Evolutionary conservation across 202 grass and related monocot species (phyloP), one percentile per base, ranked within the genome.

Genomic region (Eragrostis tef): DNA sequence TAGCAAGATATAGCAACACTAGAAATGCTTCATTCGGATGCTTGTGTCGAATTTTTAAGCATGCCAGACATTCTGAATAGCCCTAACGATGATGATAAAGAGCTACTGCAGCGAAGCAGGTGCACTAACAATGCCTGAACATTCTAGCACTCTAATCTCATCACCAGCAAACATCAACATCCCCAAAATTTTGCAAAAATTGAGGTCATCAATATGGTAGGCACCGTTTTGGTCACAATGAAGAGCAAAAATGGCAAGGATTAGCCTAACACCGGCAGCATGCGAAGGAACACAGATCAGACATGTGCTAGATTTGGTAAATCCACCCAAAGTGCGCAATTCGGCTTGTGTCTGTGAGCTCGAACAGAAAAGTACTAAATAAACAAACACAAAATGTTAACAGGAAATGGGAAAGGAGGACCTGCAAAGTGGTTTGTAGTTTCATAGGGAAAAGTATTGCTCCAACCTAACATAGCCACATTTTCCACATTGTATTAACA

Each of bases 281-380:
- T 49, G 69, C 59, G 56, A 73, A 71, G 13, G n/a, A 19, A 66
- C 24, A 80, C 17, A 44, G 10, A n/a, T 27, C 66, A 64, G 46
- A 71, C 1, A 22, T 53, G 21, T 22, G 16, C 31, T n/a, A 25
- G 39, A 34, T 44, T 51, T 22, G 31, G 54, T 44, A 20, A 49
- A 25, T 5, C 11, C 20, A 63, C 0, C 16, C 29, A 63, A 71
- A 42, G 63, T 78, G 16, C 20, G 29, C 27, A 78, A 6, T 25
- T 19, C 0, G 2, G 20, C 13, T 36, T 34, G 22, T 22, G 19
- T 46, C 73, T 15, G 27, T 58, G 17, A 9, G 3, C 4, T 5
- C 27, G n/a, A 16, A 83, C 50, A 12, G 15, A 12, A 50, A 50
- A 49, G 69, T 22, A 64, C 24, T 13, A 41, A 74, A 31, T 13